Evolutionary conservation across 176 grass and related monocot genomes (phyloP).

Genomic region (Leersia perrieri): DNA sequence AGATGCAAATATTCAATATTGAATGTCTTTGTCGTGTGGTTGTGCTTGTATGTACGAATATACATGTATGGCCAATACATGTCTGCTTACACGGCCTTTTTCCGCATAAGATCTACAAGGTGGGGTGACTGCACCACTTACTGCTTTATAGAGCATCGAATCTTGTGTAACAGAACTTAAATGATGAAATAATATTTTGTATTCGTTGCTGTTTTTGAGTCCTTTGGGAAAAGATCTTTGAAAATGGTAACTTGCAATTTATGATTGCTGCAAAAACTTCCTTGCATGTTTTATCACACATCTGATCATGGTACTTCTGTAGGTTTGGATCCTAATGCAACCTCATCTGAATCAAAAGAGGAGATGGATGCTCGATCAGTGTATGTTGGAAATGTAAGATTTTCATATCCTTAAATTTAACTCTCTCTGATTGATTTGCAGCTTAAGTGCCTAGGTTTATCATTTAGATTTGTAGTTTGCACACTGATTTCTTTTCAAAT

Average conservation of each 20-base stretch:
- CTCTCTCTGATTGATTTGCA: neutral
- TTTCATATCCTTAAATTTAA: neutral
- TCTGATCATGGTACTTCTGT: neutral
- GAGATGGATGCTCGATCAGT: constrained; percentile 69
- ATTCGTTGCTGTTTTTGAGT: neutral
- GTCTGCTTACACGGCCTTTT: neutral
- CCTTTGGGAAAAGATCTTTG: neutral
- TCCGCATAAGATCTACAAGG: too few species aligned
- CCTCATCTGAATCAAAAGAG: constrained; percentile 64
- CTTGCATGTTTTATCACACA: neutral
- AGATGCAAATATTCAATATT: neutral
- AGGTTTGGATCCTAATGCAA: constrained; percentile 49
- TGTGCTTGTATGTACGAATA: neutral
- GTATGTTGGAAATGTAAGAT: constrained; percentile 70
- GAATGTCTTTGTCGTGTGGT: neutral
- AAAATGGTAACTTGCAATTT: neutral
- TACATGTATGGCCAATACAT: neutral
- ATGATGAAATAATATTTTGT: neutral
- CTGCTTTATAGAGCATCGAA: too few species aligned
- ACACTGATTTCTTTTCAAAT: neutral
- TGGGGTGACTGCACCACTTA: too few species aligned
- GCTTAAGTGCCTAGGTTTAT: neutral
- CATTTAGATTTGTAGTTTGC: neutral
- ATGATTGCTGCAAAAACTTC: neutral
- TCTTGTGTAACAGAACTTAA: neutral